Conservation (phyloP, 148 eudicot species). For the Nepenthes gracilis region DNA sequence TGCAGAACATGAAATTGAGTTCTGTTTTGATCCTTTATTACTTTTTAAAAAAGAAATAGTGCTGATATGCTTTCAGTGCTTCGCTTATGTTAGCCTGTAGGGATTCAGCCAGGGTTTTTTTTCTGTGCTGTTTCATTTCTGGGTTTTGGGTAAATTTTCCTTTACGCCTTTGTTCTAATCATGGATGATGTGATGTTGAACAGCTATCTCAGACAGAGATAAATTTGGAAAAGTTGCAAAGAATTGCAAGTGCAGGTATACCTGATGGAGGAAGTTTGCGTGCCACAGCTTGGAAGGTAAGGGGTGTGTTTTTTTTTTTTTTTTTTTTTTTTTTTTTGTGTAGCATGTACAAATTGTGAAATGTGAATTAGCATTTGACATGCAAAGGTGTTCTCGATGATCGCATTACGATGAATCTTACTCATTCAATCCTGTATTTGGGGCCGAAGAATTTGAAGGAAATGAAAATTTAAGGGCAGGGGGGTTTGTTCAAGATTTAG, state of each 20-base stretch:
- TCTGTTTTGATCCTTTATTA: background rate
- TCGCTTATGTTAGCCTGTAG: no score
- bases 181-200: conserved; percentile 7
- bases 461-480: no score
- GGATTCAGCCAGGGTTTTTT: background rate
- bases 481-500: no score
- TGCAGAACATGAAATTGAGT: background rate
- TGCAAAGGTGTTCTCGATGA: no score
- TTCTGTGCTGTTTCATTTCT: background rate
- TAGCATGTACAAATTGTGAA: background rate
- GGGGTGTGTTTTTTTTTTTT: background rate
- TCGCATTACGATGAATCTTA: no score
- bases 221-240: conserved; percentile 55
- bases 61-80: no score
- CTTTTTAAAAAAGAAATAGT: no score
- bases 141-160: background rate
- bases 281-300: conserved; percentile 61
- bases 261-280: conserved; percentile 47
- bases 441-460: no score
- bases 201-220: conserved; percentile 46
- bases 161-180: background rate
- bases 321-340: background rate
- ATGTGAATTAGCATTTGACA: no score
- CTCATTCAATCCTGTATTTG: no score
- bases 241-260: conserved; percentile 43